Conservation (phyloP, 352 stramenopile genomes). For the Globisporangium emineosum region DNA sequence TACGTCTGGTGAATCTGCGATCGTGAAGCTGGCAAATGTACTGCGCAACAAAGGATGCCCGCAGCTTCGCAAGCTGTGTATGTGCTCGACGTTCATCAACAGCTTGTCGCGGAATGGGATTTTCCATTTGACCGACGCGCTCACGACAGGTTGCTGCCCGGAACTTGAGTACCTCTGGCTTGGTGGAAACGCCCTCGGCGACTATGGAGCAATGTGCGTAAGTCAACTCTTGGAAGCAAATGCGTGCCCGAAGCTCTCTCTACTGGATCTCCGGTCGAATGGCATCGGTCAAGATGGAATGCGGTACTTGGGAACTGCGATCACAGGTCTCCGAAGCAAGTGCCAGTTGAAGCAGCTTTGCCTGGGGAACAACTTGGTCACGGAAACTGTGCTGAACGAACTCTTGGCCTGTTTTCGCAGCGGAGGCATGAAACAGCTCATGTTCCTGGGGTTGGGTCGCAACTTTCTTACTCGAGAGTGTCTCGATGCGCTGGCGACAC, state of each 20-base stretch:
- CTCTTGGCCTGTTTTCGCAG: conserved; percentile 12
- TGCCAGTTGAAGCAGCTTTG: conserved; percentile 20
- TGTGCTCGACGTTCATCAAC: conserved; percentile 26
- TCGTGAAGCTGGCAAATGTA: conserved; percentile 14
- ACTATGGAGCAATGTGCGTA: conserved; percentile 24
- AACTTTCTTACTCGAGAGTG: conserved; percentile 26
- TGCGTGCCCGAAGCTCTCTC: conserved; percentile 11
- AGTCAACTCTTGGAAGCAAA: conserved; percentile 10
- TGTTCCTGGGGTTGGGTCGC: conserved; percentile 23
- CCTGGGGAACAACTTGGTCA: conserved; percentile 27
- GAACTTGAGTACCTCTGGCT: conserved; percentile 20
- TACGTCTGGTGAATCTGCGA: conserved; percentile 15
- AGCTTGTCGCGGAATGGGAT: conserved; percentile 20
- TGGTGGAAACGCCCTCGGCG: conserved; percentile 25
- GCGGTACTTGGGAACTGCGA: conserved; percentile 12
- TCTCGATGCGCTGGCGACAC: conserved; percentile 16
- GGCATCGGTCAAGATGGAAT: conserved; percentile 27
- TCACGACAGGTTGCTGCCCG: conserved; percentile 14
- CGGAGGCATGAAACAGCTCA: conserved; percentile 15
- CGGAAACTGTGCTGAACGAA: conserved; percentile 10
- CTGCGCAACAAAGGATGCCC: conserved; percentile 7
- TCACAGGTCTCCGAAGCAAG: neutral
- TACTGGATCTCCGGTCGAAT: conserved; percentile 28
- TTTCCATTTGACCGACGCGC: conserved; percentile 16
- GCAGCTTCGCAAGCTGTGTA: conserved; percentile 17